A percentile compares a stretch with the other conserved stretches of the same genome.
Evolutionary conservation across 805 yeast genomes (phyloP).

Genomic region (Lipomyces yamanashiensis): DNA sequence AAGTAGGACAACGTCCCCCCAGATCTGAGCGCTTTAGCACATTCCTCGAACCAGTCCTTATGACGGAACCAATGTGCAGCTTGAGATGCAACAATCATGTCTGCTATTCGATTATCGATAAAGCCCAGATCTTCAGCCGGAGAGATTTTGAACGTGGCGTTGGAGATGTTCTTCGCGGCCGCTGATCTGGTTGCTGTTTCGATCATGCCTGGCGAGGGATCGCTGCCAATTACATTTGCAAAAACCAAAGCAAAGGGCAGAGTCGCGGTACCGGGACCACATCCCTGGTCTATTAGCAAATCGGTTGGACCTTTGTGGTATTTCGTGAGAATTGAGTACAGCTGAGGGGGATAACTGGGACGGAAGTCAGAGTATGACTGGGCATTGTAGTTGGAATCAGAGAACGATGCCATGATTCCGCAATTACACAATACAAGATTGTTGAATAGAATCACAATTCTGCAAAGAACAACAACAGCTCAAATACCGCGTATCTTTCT

Average conservation of each 20-base stretch:
- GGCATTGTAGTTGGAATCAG: slow-evolving; percentile 24
- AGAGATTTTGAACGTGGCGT: slow-evolving; percentile 17
- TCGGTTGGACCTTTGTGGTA: slow-evolving; percentile 49
- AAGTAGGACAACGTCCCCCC: slow-evolving; percentile 76
- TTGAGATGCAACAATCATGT: slow-evolving; percentile 77
- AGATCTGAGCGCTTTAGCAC: slow-evolving; percentile 56
- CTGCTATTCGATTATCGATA: slow-evolving; percentile 50
- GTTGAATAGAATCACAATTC: neutral
- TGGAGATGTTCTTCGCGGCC: slow-evolving; percentile 36
- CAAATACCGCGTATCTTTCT: neutral
- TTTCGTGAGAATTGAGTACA: slow-evolving; percentile 51
- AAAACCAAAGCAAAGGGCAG: slow-evolving; percentile 55
- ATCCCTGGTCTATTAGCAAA: slow-evolving; percentile 71
- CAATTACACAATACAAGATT: neutral
- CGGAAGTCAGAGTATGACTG: slow-evolving; percentile 58
- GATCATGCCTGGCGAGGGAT: slow-evolving; percentile 64
- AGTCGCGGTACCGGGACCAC: slow-evolving; percentile 81
- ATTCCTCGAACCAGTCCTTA: slow-evolving; percentile 55
- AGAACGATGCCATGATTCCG: slow-evolving; percentile 21
- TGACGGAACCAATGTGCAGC: slow-evolving; percentile 86
- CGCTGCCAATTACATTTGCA: slow-evolving; percentile 63
- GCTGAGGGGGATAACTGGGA: slow-evolving; percentile 65
- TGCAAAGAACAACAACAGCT: no score
- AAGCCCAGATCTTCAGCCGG: slow-evolving; percentile 38
- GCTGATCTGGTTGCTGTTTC: slow-evolving; percentile 48